These are phyloP conservation scores for Chamaecyparis obtusa DNA, from an alignment of 75 land plant species.

Conservation along the genomic window DNA sequence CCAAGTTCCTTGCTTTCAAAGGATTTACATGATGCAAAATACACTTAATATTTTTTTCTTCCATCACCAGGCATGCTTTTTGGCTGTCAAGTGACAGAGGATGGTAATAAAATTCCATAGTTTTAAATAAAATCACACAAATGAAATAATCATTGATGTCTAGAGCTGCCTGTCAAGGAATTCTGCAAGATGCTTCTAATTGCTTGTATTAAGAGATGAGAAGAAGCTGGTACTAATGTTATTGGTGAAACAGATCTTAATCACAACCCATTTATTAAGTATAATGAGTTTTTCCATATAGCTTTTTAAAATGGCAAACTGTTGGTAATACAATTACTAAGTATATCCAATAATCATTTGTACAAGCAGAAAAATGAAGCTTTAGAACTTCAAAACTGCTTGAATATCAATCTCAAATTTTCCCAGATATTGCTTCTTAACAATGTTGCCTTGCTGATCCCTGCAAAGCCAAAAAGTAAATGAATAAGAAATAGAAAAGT, in stretches of 20 bases:
- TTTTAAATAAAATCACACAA: neutral
- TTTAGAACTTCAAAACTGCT: neutral
- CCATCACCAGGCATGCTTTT: slow-evolving; percentile 32
- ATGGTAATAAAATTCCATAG: slow-evolving; percentile 35
- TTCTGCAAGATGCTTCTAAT: neutral
- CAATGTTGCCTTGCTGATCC: neutral
- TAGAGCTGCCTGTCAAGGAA: neutral
- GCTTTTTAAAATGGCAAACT: neutral
- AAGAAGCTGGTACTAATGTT: neutral
- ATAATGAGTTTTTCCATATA: neutral
- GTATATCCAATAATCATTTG: neutral
- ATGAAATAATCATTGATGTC: neutral
- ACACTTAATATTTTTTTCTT: slow-evolving; percentile 34
- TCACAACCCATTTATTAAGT: neutral
- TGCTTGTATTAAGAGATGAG: neutral
- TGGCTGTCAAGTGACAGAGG: slow-evolving; percentile 36
- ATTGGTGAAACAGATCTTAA: neutral
- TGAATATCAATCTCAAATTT: neutral
- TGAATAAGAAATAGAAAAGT: neutral
- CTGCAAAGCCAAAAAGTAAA: slow-evolving; percentile 1
- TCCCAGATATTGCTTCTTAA: neutral
- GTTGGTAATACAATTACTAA: neutral
- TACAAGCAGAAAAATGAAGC: neutral
- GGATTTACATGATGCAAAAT: slow-evolving; percentile 25
- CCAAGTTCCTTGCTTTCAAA: slow-evolving; percentile 35